Conservation (phyloP, 1,284 basidiomycete genomes). For the Naganishia liquefaciens region DNA sequence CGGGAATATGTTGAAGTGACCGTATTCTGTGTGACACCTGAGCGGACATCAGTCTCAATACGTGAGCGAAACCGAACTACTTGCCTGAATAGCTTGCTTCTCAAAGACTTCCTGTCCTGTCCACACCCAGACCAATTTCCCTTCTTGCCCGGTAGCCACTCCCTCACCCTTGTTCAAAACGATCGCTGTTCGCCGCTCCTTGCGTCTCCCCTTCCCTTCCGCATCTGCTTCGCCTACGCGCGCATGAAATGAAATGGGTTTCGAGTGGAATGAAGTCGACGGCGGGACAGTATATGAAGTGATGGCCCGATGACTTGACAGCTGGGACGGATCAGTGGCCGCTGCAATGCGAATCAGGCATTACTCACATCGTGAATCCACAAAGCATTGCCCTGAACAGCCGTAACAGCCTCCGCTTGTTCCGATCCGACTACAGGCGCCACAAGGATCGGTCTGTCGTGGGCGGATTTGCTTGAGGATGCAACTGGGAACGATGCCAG, state of each 20-base stretch:
- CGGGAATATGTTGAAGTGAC: constrained; percentile 26
- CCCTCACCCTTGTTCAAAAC: constrained; percentile 40
- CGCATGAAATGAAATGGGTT: constrained; percentile 44
- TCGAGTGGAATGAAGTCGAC: constrained; percentile 45
- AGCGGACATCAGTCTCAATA: neutral
- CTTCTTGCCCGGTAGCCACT: constrained; percentile 36
- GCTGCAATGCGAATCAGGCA: neutral
- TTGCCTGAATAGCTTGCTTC: constrained; percentile 26
- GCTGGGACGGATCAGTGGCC: constrained; percentile 35
- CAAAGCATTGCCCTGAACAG: constrained; percentile 52
- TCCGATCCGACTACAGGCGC: constrained; percentile 45
- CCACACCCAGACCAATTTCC: constrained; percentile 47
- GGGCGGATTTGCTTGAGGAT: constrained; percentile 39
- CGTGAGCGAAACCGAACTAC: neutral
- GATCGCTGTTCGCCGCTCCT: constrained; percentile 41
- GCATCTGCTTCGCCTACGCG: neutral
- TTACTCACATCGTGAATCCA: constrained; percentile 54
- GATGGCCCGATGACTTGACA: constrained; percentile 48
- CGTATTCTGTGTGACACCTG: constrained; percentile 28
- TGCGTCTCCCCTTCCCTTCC: constrained; percentile 22
- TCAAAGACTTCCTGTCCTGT: constrained; percentile 44
- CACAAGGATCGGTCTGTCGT: constrained; percentile 43
- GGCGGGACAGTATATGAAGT: constrained; percentile 52
- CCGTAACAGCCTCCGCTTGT: constrained; percentile 45
- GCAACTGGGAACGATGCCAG: constrained; percentile 29